Evolutionary conservation across 2,329 filamentous ascomycete species (phyloP), one percentile per base, ranked within the genome.

Genomic region (Blastomyces parvus): DNA sequence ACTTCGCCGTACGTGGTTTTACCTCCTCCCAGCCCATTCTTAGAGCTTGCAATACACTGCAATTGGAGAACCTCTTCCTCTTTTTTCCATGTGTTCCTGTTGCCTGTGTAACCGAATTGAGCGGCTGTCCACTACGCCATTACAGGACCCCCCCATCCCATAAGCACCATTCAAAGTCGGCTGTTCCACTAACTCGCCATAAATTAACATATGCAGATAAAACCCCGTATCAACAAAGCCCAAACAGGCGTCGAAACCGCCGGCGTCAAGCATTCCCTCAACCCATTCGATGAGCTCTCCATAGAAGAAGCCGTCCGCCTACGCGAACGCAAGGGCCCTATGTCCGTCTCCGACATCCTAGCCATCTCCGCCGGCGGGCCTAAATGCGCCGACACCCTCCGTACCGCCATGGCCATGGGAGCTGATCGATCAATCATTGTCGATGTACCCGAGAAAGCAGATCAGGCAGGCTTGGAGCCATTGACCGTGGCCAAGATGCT

Each of bases 341-440:
- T 84, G 67, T 87, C 88, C 71, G 92, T 99, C 66, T 88, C 91
- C 69, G 91, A 97, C 76, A 97, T 99, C 73, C 87, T 94, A 74
- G 89, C 90, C 70, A 86, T 97, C 76, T 89, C 87, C 62, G 92
- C 91, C 60, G 94, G 94, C 5, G 92, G 93, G 1, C 74, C 91
- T 64, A 99, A 97, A 81, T 84, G 90, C 40, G 85, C 86, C 71
- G 94, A 99, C 74, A 86, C 92, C 19, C 84, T 99, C 62, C 91
- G 94, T 64, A 99, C 93, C 19, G 94, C 94, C 64, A 94, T 99
- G 91, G 94, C 94, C 70, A 97, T 99, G 91, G 94, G 94, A 68
- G 94, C 93, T 19, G 94, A 99, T 83, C 88, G 92, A 27, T 88
- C 81, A 50, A 88, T 99, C 74, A 91, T 94, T 80, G 88, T 97